Evolutionary conservation across 1,139 yeast genomes (phyloP), one percentile per base, ranked within the genome.

Genomic region (Blastobotrys proliferans): DNA sequence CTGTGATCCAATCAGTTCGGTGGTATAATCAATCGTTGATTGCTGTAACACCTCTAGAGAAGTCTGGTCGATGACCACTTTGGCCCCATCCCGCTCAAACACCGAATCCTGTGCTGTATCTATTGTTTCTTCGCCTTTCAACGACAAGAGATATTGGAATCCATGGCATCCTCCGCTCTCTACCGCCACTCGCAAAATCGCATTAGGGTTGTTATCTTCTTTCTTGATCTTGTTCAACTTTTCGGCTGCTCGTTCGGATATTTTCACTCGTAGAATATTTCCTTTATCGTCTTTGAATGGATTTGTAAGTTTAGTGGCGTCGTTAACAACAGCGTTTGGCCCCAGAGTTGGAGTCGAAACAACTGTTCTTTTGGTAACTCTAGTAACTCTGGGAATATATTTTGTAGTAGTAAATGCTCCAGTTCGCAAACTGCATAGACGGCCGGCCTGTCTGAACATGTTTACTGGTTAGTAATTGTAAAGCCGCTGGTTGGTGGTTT

Each of bases 131-230:
- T 73, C 63, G 43, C 74, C 73, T 4, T 81, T 73, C 40, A 90
- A 70, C 47, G 79, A 74, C 56, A 92, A 69, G 51, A 83, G 77
- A 58, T 92, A 92, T 63, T 92, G 98, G 64, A 87, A 94, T 22
- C 99, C 98, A 62, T 92, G 99, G 62, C 98, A 94, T 2, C 99
- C 99, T 5, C 98, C 99, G 57, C 95, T 84, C 55, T 90, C 97
- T 4, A 94, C 97, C n/a, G 74, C 68, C 5, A 94, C 77, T 40
- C 83, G 70, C 33, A 92, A 68, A 0, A 85, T 85, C n/a, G 81
- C 58, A 38, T 79, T 68, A 0, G 79, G 76, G 44, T 81, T 75
- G 10, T 68, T 55, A 51, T 88, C 96, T 2, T 68, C 73, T 17
- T 63, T 56, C 13, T 80, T 74, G 13, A 90, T 77, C 10, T 61